Evolutionary conservation across 2,329 filamentous ascomycete species (phyloP).

Genomic region (Aspergillus felis): DNA sequence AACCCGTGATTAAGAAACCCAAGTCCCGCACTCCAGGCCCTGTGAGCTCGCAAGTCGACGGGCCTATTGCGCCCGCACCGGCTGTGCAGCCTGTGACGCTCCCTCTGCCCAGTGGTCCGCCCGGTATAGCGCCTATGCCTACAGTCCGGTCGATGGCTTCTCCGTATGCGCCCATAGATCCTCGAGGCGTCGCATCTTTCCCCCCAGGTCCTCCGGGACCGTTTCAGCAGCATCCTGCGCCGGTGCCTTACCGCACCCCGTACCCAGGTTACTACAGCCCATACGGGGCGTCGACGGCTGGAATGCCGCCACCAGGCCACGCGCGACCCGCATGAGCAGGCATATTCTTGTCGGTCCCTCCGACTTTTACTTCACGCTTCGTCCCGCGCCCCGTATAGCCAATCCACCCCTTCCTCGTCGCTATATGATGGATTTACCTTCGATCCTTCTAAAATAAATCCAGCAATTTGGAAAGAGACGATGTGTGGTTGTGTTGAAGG

Average conservation of each 20-base stretch:
- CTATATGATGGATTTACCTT: background rate
- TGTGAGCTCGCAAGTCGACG: constrained; percentile 18
- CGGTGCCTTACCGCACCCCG: constrained; percentile 19
- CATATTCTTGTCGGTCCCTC: background rate
- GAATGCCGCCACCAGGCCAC: constrained; percentile 16
- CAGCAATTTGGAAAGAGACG: background rate
- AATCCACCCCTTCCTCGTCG: background rate
- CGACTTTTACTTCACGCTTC: constrained; percentile 2
- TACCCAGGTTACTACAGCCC: constrained; percentile 21
- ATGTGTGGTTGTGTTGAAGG: background rate
- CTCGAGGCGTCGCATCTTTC: constrained; percentile 17
- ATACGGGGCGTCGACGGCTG: constrained; percentile 13
- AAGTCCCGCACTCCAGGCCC: constrained; percentile 18
- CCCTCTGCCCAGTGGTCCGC: constrained; percentile 13
- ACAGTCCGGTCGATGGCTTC: constrained; percentile 15
- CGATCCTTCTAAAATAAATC: background rate
- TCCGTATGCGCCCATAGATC: constrained; percentile 29
- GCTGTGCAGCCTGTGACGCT: constrained; percentile 10
- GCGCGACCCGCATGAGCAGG: constrained; percentile 14
- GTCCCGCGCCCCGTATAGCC: background rate
- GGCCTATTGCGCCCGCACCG: constrained; percentile 17
- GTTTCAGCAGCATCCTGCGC: constrained; percentile 18
- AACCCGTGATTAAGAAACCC: constrained; percentile 23
- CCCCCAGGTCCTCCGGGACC: constrained; percentile 13
- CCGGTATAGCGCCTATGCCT: constrained; percentile 16